Evolutionary conservation across 192 early-diverging fungal genomes (phyloP).

Genomic region (Glomus cerebriforme): DNA sequence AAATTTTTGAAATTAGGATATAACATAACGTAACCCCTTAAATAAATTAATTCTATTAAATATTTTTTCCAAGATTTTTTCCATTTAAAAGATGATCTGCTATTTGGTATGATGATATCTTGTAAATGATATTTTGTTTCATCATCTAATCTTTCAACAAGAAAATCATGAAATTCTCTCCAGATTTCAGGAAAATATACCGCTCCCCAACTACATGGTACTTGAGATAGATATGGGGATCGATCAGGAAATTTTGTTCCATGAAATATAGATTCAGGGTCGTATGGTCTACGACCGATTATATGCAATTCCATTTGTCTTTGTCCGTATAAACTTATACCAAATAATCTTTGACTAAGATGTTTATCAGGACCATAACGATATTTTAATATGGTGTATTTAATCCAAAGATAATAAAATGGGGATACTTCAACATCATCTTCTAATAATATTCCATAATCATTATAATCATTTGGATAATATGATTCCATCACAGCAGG

Average conservation of each 20-base stretch:
- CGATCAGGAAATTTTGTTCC: constrained; percentile 42
- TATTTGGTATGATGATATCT: constrained; percentile 54
- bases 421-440: constrained; percentile 66
- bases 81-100: constrained; percentile 58
- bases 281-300: constrained; percentile 51
- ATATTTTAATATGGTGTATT: constrained; percentile 58
- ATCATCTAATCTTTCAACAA: constrained; percentile 52
- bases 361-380: constrained; percentile 45
- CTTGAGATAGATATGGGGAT: constrained; percentile 56
- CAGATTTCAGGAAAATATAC: constrained; percentile 65
- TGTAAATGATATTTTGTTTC: constrained; percentile 42
- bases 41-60: constrained; percentile 63
- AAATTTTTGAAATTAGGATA: constrained; percentile 64
- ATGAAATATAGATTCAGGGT: constrained; percentile 51
- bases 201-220: constrained; percentile 67
- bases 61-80: constrained; percentile 64
- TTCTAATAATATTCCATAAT: constrained; percentile 61
- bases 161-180: constrained; percentile 61
- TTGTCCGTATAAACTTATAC: constrained; percentile 61
- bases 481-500: constrained; percentile 61
- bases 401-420: constrained; percentile 59
- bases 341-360: constrained; percentile 48
- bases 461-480: constrained; percentile 56
- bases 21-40: constrained; percentile 64
- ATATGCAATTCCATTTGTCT: constrained; percentile 53